Base-by-base conservation (phyloP, 2,329 filamentous ascomycete species). In the Xylaria sp. region DNA sequence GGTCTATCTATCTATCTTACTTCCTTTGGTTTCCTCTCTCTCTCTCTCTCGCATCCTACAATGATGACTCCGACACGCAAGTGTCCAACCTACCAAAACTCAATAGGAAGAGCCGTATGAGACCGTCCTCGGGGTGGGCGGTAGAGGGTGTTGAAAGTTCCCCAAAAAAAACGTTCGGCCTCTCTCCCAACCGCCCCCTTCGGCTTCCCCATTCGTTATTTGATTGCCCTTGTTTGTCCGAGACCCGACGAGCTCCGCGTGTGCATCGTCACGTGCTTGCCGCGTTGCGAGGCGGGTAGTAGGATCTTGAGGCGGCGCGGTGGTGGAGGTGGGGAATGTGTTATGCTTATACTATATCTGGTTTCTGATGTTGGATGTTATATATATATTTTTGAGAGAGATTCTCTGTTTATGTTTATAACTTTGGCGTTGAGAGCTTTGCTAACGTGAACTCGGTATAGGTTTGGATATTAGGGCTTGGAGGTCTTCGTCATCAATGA, bases 21-120 rank as follows among this genome's bases (percentile, higher is more conserved):
- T 23, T 29, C 27, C 25, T 44, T 25, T 27, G 2, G 2, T 23
- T 35, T 25, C 12, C 16, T 50, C 6, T 44, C 42, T 8, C 13
- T 25, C 21, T 53, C 44, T 48, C 60, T 66, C 62, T 47, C 54
- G 6, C 58, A 61, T 63, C 65, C 59, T 67, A 60, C 68, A 16
- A 78, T 78, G 77, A 78, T 78, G 77, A 78, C 73, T 73, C 74
- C 75, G 77, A 76, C 77, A 77, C 75, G 74, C 72, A 75, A 77
- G 75, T 77, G 76, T 76, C 76, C 64, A 78, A 78, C 76, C 76
- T 77, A 75, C 73, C 63, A 65, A 66, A 69, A 65, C 68, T 69
- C 65, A 40, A 76, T 78, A 78, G 77, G 77, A 78, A 78, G 77
- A 78, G 77, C 77, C 77, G 77, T 78, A 78, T 78, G 73, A 78